Base-by-base conservation (phyloP, 306 rosid genomes). In the Vigna reflexopilosa region DNA sequence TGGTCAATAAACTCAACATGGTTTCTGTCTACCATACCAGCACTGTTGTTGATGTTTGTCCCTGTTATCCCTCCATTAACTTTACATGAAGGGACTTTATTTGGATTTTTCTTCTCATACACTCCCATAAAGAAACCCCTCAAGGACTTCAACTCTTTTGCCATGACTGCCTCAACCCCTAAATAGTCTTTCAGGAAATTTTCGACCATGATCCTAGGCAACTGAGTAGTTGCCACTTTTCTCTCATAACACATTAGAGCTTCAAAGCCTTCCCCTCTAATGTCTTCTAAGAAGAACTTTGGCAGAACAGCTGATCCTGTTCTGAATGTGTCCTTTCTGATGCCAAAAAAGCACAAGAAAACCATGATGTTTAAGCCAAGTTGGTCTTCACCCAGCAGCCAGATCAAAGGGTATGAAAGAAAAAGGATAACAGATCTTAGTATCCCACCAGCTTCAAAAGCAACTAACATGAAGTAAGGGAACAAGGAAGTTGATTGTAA, bases 391-490 rank as follows among this genome's bases (percentile, higher is more conserved):
- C 93, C 89, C 28, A 80, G 57, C 42, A 90, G n/a, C 78, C 89
- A 76, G 16, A 90, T 82, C 24, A 90, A 70, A 77, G 94, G 94
- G 83, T 87, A 87, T 36, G 83, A 66, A 11, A 88, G 85, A 28
- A 90, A 77, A 82, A 91, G 57, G 70, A 85, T 34, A 16, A 90
- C 72, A 48, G 86, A 79, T 66, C 97, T 84, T 12, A 85, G 26
- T 12, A 88, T 7, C 20, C 94, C 91, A 13, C 91, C 90, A 32
- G 87, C 97, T 81, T 91, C 97, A 72, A 90, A 87, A 44, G 94
- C 92, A 72, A 88, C 91, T 17, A 91, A 83, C 93, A 90, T 81
- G 88, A 91, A 91, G 79, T 90, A 91, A 40, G 97, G 89, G 61
- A 91, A 90, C 26, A 85, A n/a, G 1, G 93, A 86, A 68, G 72